phyloP scores from a whole-genome alignment of 306 rosid species.

The Mucuna pruriens region DNA sequence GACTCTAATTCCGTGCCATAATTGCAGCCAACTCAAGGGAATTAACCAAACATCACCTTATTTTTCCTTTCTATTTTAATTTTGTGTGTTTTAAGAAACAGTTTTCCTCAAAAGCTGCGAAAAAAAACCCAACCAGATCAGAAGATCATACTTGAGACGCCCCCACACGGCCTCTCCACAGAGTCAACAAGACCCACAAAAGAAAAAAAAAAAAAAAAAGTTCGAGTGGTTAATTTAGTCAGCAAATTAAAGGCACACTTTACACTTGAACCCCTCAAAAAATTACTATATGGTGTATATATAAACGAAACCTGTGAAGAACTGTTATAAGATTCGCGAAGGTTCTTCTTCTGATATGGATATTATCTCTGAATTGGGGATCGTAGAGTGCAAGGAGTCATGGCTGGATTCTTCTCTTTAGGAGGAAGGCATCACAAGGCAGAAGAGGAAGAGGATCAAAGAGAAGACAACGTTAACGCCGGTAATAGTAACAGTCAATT shows the following conservation, averaged over 20 bases:
- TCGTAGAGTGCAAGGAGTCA: constrained; percentile 57
- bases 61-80: neutral
- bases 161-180: constrained; percentile 38
- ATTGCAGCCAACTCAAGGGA: constrained; percentile 51
- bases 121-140: constrained; percentile 32
- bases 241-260: constrained; percentile 24
- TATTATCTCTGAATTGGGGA: constrained; percentile 59
- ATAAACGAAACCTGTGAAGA: constrained; percentile 3
- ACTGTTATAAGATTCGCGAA: constrained; percentile 48
- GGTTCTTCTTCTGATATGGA: constrained; percentile 71
- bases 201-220: neutral
- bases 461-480: constrained; percentile 31
- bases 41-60: constrained; percentile 17
- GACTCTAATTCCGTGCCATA: constrained; percentile 87
- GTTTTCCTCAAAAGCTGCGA: constrained; percentile 62
- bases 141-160: constrained; percentile 43
- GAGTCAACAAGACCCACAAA: constrained; percentile 13
- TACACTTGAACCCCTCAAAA: constrained; percentile 30
- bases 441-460: constrained; percentile 41
- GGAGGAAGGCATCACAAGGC: constrained; percentile 56
- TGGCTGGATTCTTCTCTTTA: constrained; percentile 94
- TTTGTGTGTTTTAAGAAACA: constrained; percentile 23
- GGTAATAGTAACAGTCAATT: constrained; percentile 39
- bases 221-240: constrained; percentile 35
- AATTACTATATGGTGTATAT: constrained; percentile 22